phyloP scores from a whole-genome alignment of 805 yeast species.

The Grigorovia yakushimaensis region DNA sequence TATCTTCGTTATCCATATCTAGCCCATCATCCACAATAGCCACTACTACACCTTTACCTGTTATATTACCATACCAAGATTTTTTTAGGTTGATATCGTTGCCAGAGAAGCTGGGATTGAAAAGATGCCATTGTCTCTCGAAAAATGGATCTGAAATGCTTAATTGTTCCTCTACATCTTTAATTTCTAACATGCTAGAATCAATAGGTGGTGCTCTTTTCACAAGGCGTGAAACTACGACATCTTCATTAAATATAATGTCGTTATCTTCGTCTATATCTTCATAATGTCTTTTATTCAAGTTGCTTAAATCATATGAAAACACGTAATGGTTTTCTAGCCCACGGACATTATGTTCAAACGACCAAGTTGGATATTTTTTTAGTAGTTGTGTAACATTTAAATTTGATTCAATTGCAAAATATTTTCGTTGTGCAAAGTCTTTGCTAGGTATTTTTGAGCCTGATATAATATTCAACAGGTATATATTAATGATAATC shows the following conservation, averaged over 20 bases:
- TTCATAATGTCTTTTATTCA: not conserved
- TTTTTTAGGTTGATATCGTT: conserved; percentile 81
- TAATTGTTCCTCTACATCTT: conserved; percentile 41
- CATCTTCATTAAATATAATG: conserved; percentile 39
- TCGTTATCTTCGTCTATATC: not conserved
- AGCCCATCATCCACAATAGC: conserved; percentile 94
- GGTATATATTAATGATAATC: not conserved
- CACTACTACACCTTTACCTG: conserved; percentile 74
- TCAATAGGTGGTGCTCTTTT: conserved; percentile 41
- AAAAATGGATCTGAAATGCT: conserved; percentile 79
- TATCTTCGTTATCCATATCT: conserved; percentile 70
- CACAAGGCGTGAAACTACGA: conserved; percentile 42
- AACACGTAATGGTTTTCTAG: conserved; percentile 57
- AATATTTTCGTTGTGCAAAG: conserved; percentile 44
- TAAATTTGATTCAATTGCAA: conserved; percentile 46
- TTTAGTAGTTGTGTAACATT: conserved; percentile 31
- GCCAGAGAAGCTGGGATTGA: conserved; percentile 63
- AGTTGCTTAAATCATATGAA: conserved; percentile 32
- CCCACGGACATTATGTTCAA: conserved; percentile 57
- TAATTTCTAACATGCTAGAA: conserved; percentile 40
- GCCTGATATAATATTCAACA: not conserved
- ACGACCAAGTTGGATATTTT: conserved; percentile 38
- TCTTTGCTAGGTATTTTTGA: conserved; percentile 35
- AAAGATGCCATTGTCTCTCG: conserved; percentile 81
- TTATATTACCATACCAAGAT: conserved; percentile 71